These are phyloP conservation scores for Aspergillus pseudonomiae DNA, from an alignment of 2,329 filamentous ascomycete genomes.

Conservation along the genomic window DNA sequence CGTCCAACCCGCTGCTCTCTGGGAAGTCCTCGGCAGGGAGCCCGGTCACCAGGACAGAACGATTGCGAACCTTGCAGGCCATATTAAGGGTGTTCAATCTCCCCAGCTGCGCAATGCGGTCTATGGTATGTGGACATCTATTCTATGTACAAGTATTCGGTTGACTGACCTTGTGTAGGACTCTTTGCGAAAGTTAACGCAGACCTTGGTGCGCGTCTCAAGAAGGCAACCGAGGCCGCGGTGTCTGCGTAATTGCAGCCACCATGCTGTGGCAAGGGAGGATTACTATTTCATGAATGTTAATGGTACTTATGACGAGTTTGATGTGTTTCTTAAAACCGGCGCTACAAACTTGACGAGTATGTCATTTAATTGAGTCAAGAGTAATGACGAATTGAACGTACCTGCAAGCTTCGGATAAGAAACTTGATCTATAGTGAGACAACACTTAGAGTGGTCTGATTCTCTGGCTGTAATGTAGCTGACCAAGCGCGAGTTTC, in stretches of 20 bases:
- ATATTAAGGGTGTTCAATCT: constrained; percentile 22
- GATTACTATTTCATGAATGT: background rate
- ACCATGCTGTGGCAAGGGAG: background rate
- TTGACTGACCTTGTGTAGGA: constrained; percentile 1
- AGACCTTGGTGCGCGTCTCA: constrained; percentile 4
- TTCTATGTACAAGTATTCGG: background rate
- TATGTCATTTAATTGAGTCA: background rate
- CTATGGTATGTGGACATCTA: constrained; percentile 28
- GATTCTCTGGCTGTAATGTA: background rate
- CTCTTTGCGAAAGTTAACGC: constrained; percentile 6
- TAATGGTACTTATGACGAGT: background rate
- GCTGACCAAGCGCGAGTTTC: no score
- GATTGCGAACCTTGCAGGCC: constrained; percentile 30
- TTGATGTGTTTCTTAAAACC: background rate
- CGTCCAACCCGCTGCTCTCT: constrained; percentile 33
- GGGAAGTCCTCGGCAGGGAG: constrained; percentile 35
- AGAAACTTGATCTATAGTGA: no score
- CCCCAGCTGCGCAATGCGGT: constrained; percentile 27
- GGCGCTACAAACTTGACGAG: background rate
- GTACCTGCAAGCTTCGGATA: background rate
- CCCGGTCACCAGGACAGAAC: constrained; percentile 37
- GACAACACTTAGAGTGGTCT: background rate
- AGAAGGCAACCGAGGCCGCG: constrained; percentile 9
- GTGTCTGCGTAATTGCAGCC: background rate
- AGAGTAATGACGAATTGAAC: background rate